Evolutionary conservation across 2,329 filamentous ascomycete genomes (phyloP).

Genomic region (Phialophora expanda): DNA sequence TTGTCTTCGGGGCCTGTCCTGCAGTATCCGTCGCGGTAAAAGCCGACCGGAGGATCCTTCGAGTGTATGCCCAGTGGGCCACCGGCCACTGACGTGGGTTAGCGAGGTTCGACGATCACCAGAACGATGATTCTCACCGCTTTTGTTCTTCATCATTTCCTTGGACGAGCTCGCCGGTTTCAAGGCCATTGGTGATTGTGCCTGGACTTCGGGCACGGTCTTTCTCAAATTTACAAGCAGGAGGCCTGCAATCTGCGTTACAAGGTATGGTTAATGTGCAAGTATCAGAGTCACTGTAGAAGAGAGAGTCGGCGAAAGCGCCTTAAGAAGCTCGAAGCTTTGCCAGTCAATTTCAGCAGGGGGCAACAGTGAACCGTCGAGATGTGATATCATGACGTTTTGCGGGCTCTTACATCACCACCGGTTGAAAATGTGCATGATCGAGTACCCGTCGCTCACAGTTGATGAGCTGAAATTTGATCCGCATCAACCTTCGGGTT

Average conservation of each 20-base stretch:
- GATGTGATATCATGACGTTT: conserved; percentile 20
- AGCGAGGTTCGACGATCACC: not conserved
- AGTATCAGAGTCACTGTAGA: not conserved
- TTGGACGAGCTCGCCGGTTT: conserved; percentile 29
- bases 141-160: conserved; percentile 39
- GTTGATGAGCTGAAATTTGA: not conserved
- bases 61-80: conserved; percentile 64
- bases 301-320: not conserved
- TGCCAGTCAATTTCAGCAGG: conserved; percentile 9
- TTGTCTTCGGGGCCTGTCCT: conserved; percentile 59
- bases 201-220: not conserved
- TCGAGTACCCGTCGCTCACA: conserved; percentile 1
- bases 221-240: not conserved
- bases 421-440: not conserved
- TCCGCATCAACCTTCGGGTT: not conserved
- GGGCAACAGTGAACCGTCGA: not conserved
- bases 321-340: not conserved
- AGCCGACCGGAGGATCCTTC: conserved; percentile 64
- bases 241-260: not conserved
- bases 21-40: conserved; percentile 67
- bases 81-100: conserved; percentile 54
- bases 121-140: conserved; percentile 26
- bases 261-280: conserved; percentile 2
- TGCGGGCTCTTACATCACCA: conserved; percentile 18
- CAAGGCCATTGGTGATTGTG: conserved; percentile 11